Percentiles rank a stretch among this genome's conserved stretches.
Evolutionary conservation across 495 filamentous ascomycete genomes (phyloP).

Genomic region (Trichoderma asperelloides): DNA sequence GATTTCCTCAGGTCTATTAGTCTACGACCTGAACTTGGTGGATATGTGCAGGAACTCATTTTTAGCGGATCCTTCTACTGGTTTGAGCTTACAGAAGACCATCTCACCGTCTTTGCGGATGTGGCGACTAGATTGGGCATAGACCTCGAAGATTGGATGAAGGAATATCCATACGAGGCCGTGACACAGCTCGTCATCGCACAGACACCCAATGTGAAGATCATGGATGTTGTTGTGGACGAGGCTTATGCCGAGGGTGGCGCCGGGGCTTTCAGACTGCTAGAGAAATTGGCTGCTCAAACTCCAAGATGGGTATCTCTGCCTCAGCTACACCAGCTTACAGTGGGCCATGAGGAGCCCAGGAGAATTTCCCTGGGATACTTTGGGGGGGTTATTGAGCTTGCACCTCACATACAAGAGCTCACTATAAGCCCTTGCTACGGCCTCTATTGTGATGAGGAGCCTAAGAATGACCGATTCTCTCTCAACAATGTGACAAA

Average conservation of each 20-base stretch:
- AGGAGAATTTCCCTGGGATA: not conserved
- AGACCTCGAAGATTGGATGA: not conserved
- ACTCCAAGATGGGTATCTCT: not conserved
- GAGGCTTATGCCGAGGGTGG: not conserved
- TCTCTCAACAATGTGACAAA: not conserved
- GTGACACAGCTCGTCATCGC: not conserved
- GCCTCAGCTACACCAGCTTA: not conserved
- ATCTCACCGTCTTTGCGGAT: not conserved
- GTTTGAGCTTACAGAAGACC: not conserved
- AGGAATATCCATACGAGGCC: not conserved
- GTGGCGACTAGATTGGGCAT: not conserved
- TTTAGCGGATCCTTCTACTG: not conserved
- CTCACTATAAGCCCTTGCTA: not conserved
- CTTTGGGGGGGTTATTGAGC: not conserved
- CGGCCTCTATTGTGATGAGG: not conserved
- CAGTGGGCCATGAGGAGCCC: not conserved
- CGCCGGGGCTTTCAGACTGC: not conserved
- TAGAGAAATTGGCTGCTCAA: not conserved
- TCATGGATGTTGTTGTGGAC: not conserved
- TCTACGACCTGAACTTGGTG: not conserved
- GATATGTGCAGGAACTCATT: not conserved
- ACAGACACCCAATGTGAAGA: not conserved
- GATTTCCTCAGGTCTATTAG: not conserved
- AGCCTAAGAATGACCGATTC: not conserved
- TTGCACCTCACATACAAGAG: not conserved